Conservation (phyloP, 1,284 basidiomycete genomes). For the Hemileccinum hortonii region DNA sequence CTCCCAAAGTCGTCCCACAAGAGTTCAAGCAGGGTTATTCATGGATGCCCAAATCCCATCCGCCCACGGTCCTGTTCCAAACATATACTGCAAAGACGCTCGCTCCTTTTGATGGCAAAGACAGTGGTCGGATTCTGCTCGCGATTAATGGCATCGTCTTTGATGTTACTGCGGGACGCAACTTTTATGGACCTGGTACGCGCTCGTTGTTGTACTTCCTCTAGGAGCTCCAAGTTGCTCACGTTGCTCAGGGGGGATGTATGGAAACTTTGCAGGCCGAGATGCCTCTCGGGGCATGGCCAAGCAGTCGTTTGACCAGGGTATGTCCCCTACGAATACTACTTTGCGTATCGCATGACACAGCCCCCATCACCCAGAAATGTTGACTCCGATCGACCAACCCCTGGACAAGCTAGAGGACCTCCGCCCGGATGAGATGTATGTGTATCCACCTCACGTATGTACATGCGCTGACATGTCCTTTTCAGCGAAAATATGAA, state of each 20-base stretch:
- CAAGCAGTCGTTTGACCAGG: constrained; percentile 90
- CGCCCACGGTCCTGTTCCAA: constrained; percentile 72
- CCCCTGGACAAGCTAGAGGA: constrained; percentile 83
- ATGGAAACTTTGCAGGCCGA: constrained; percentile 94
- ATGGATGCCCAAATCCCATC: constrained; percentile 81
- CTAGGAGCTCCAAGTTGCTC: not conserved
- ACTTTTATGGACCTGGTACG: constrained; percentile 91
- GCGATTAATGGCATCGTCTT: constrained; percentile 89
- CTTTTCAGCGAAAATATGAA: constrained; percentile 81
- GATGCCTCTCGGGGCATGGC: constrained; percentile 96
- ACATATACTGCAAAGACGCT: constrained; percentile 78
- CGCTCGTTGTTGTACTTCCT: constrained; percentile 13
- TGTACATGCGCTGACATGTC: constrained; percentile 6
- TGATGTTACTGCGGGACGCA: constrained; percentile 84
- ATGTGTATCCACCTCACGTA: constrained; percentile 32
- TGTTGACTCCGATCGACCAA: constrained; percentile 85
- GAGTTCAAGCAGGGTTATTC: constrained; percentile 81
- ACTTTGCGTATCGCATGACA: constrained; percentile 1
- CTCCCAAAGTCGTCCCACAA: constrained; percentile 50
- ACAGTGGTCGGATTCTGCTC: constrained; percentile 74
- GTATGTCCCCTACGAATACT: constrained; percentile 47
- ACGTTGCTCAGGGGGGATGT: constrained; percentile 70
- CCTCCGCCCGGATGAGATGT: constrained; percentile 82
- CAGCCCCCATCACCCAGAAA: constrained; percentile 53
- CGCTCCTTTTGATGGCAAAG: constrained; percentile 63